Evolutionary conservation across 768 basidiomycete species (phyloP).

Genomic region (Mycena olivaceomarginata): DNA sequence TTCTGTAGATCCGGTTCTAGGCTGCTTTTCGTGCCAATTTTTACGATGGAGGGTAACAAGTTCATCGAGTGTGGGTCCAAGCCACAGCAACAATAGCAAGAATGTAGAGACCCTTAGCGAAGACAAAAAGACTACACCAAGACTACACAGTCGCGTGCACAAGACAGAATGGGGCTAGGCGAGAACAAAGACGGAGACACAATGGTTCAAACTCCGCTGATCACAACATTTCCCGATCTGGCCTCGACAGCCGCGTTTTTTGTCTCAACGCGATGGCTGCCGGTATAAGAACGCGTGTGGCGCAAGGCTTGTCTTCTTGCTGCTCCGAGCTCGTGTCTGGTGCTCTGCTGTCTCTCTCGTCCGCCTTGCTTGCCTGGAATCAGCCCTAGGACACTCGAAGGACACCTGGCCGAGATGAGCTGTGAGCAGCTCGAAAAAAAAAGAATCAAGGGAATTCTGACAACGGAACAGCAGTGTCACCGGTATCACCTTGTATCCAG

Average conservation of each 20-base stretch:
- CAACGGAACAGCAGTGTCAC: not conserved
- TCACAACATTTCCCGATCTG: conserved; percentile 1
- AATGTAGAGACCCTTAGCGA: not conserved
- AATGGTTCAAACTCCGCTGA: conserved; percentile 12
- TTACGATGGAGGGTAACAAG: no score
- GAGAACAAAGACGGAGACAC: not conserved
- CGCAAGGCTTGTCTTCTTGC: not conserved
- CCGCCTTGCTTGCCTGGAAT: not conserved
- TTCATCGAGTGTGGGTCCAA: no score
- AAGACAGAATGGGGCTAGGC: not conserved
- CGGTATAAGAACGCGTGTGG: conserved; percentile 10
- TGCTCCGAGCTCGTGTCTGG: not conserved
- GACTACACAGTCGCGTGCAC: not conserved
- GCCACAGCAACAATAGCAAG: not conserved
- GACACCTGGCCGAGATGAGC: not conserved
- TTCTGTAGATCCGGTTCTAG: not conserved
- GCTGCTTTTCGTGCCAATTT: no score
- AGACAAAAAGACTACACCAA: not conserved
- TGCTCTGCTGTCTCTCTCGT: not conserved
- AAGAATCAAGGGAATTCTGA: not conserved
- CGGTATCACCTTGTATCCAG: no score
- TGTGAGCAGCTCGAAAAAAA: not conserved
- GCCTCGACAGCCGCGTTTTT: not conserved
- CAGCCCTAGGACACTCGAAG: no score
- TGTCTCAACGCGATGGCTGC: not conserved